Base-by-base conservation (phyloP, 306 rosid genomes). In the Pterocarpus macrocarpus region DNA sequence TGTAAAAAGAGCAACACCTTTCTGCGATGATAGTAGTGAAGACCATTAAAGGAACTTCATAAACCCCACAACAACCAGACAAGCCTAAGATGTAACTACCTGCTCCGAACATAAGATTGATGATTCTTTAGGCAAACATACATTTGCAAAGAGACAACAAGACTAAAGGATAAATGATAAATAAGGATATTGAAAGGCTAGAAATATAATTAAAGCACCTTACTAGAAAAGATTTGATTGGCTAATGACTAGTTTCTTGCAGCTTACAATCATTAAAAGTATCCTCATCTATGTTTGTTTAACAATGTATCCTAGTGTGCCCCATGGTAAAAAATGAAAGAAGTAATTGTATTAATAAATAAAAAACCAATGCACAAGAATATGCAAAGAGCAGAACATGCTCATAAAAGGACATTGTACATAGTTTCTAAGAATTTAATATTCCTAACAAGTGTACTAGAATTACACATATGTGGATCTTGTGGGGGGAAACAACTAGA, bases 141-240 rank as follows among this genome's bases (percentile, higher is more conserved):
- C 14, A 68, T 35, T 30, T 2, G 22, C 70, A 77, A 64, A 64
- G 1, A 5, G 56, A 16, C 56, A 4, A 2, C 45, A 49, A 32
- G 32, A 30, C 28, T 64, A 62, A 57, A 53, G 45, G 56, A 64
- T 32, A 35, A 61, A 4, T 11, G 9, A 76, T 41, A 39, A 77
- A 75, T 76, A 39, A 55, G 17, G 44, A 53, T 12, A 3, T 55
- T 7, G 28, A 7, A 64, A 59, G 65, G 28, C 33, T 52, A 61
- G 49, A 55, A 9, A 41, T 32, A 13, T 38, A 64, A 67, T 78
- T 69, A 59, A n/a, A 30, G 62, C 36, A 75, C 83, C 90, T 78
- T 80, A 95, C 99, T 95, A 89, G 35, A 82, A 95, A 90, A 84
- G 99, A 88, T 85, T 92, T 95, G 30, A 56, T 41, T 30, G 99